Evolutionary conservation across 169 alveolate species (phyloP).

Genomic region (Plasmodium knowlesi): DNA sequence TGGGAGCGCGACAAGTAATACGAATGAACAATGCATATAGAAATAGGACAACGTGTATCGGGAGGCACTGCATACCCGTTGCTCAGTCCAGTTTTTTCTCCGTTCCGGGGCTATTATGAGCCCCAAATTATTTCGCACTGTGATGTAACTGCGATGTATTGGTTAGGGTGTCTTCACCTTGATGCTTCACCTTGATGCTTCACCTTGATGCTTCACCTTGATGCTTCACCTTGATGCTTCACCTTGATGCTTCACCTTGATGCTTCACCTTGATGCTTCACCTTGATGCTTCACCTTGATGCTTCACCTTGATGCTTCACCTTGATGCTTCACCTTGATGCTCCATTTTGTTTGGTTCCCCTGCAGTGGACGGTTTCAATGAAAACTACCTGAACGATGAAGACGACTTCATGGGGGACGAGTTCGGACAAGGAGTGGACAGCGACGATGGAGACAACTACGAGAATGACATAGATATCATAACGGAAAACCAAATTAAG

Average conservation of each 20-base stretch:
- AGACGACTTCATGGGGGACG: slow-evolving; percentile 79
- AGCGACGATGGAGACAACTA: slow-evolving; percentile 85
- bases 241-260: too few relatives aligned
- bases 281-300: too few relatives aligned
- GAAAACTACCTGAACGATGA: slow-evolving; percentile 54
- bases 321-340: neutral
- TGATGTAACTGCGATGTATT: neutral
- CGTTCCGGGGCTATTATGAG: neutral
- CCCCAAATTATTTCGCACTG: neutral
- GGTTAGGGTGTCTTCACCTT: neutral
- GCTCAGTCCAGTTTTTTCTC: neutral
- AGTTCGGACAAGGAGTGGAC: slow-evolving; percentile 85
- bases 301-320: too few relatives aligned
- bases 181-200: too few relatives aligned
- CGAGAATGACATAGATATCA: slow-evolving; percentile 84
- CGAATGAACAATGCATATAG: neutral
- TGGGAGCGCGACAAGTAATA: neutral
- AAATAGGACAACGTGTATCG: neutral
- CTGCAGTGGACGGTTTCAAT: slow-evolving; percentile 53
- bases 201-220: too few relatives aligned
- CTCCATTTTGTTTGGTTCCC: neutral
- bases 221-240: too few relatives aligned
- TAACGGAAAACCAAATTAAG: slow-evolving; percentile 80
- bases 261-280: too few relatives aligned
- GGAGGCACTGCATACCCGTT: neutral